Evolutionary conservation across 2,329 filamentous ascomycete species (phyloP).

Genomic region (Aspergillus sp.): DNA sequence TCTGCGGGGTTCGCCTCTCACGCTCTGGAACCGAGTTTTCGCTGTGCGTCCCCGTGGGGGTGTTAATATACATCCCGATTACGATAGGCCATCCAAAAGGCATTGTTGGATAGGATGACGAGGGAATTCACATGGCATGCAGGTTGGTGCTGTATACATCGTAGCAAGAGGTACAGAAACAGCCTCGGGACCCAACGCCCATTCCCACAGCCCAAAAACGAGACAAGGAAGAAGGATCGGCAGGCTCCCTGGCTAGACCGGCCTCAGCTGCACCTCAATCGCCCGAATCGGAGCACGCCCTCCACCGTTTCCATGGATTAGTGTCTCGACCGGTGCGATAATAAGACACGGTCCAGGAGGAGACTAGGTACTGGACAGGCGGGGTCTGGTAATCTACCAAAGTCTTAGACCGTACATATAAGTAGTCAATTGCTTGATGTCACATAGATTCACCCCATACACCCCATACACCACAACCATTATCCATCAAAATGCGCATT

Average conservation of each 20-base stretch:
- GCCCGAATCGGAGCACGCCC: not conserved
- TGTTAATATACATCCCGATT: not conserved
- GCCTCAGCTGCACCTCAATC: not conserved
- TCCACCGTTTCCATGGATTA: not conserved
- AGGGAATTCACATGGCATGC: too few species aligned
- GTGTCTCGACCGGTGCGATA: not conserved
- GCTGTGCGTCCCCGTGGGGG: not conserved
- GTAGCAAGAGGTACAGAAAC: not conserved
- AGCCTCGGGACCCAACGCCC: not conserved
- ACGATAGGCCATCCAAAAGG: not conserved
- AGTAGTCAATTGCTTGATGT: conserved; percentile 1
- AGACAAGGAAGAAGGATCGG: not conserved
- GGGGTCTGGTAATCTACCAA: not conserved
- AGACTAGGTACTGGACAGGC: not conserved
- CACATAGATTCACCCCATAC: not conserved
- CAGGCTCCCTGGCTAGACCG: not conserved
- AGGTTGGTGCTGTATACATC: not conserved
- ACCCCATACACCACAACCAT: not conserved
- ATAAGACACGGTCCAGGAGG: not conserved
- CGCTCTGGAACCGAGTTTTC: not conserved
- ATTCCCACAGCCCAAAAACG: not conserved
- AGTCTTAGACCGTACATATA: conserved; percentile 8
- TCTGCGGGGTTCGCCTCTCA: conserved; percentile 3
- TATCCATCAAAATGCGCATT: conserved; percentile 10
- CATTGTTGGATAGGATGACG: not conserved